Base-by-base conservation (phyloP, 2,329 filamentous ascomycete genomes). In the Alternaria triticimaculans region DNA sequence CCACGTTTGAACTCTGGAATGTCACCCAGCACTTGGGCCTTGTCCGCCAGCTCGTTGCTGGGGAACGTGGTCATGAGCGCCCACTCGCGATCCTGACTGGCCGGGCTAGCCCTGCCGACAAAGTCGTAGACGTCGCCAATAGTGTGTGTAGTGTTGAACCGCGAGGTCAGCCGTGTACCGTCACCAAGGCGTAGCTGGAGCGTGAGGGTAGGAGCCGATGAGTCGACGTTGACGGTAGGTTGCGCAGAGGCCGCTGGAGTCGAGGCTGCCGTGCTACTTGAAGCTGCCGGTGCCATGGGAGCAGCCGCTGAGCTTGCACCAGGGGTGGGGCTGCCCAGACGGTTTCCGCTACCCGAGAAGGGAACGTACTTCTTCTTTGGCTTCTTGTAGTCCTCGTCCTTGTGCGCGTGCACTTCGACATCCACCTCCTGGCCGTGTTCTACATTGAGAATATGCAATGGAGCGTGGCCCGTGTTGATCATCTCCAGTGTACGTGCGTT, bases 41-140 rank as follows among this genome's bases (percentile, higher is more conserved):
- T 90, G 73, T 96, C 91, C 2, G 86, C 89, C 67, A 95, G 87
- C 58, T 95, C 91, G 81, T 93, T 94, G 74, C 88, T 93, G 5
- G 92, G 92, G 79, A 96, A 96, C 0, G 92, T 95, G 0, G 92
- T 96, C 67, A 90, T 91, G 46, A 96, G 83, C 3, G 92, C 90
- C 85, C 91, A 96, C 5, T 85, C 72, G n/a, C 92, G 86, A 43
- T 80, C 76, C 28, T 82, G 82, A 54, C 87, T 86, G 7, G 85
- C 85, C 0, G 88, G 78, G 25, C 87, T 89, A 0, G 91, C 86
- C n/a, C 86, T 84, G 62, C 87, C 83, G 64, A 95, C 88, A 72
- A 95, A 95, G 9, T 85, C 83, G 78, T 96, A 95, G 9, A 96
- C 86, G 68, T 95, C 90, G 15, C 88, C 90, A 50, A 96, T 82